phyloP scores from a whole-genome alignment of 2,329 filamentous ascomycete genomes.

The Dactylonectria macrodidyma region DNA sequence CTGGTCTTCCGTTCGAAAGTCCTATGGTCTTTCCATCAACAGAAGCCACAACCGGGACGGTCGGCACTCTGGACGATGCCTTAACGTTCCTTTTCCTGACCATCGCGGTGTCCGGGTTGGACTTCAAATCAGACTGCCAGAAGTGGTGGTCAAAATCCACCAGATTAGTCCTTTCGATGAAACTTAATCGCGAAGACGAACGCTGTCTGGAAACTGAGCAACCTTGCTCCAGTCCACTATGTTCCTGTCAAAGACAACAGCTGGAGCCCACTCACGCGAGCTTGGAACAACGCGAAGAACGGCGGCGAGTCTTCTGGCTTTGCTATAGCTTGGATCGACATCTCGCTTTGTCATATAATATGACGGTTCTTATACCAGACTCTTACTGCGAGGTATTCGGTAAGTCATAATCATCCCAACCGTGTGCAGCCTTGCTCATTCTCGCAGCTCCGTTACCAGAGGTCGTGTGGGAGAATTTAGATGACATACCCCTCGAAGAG shows the following conservation, averaged over 20 bases:
- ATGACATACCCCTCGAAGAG: too few species aligned
- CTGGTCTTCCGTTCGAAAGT: too few species aligned
- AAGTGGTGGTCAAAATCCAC: conserved; percentile 64
- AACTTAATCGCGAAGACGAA: conserved; percentile 49
- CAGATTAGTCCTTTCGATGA: conserved; percentile 55
- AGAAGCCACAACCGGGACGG: conserved; percentile 19
- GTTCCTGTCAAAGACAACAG: too few species aligned
- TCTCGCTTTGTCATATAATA: conserved; percentile 63
- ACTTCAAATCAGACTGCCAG: conserved; percentile 64
- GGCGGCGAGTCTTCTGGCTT: conserved; percentile 63
- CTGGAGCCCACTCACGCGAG: too few species aligned
- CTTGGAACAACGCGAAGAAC: conserved; percentile 53
- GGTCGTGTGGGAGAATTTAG: too few species aligned
- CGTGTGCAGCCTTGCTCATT: too few species aligned
- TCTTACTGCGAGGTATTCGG: conserved; percentile 53
- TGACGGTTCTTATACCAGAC: conserved; percentile 60
- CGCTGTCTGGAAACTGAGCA: too few species aligned
- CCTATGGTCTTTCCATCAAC: background rate
- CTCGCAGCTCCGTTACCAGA: too few species aligned
- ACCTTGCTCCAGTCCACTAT: too few species aligned
- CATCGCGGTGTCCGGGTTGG: conserved; percentile 62
- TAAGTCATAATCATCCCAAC: too few species aligned
- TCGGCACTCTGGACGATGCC: conserved; percentile 58
- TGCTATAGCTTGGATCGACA: conserved; percentile 64
- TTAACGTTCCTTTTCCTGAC: conserved; percentile 62